phyloP scores from a whole-genome alignment of 2,329 filamentous ascomycete genomes.

The Monilinia vaccinii-corymbosi region DNA sequence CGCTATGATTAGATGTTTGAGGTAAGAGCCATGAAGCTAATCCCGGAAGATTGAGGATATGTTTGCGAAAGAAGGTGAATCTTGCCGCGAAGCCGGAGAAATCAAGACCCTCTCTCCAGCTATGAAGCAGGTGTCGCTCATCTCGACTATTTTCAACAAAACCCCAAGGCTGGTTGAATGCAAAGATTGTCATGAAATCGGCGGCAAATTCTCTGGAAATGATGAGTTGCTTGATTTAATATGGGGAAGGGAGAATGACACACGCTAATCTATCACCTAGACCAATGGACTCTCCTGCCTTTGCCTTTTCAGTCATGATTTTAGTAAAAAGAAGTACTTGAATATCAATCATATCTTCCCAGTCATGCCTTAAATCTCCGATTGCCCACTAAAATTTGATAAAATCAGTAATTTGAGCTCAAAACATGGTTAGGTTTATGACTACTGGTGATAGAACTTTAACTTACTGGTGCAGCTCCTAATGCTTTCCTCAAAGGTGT shows the following conservation, averaged over 20 bases:
- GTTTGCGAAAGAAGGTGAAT: constrained; percentile 2
- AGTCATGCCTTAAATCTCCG: neutral
- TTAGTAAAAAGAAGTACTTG: neutral
- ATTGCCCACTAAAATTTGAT: neutral
- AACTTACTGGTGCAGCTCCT: neutral
- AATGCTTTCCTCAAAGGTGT: neutral
- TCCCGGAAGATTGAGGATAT: neutral
- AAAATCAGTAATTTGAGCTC: neutral
- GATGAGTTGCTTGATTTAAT: neutral
- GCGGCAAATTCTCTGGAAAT: constrained; percentile 15
- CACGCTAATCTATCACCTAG: constrained; percentile 2
- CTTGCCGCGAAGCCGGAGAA: neutral
- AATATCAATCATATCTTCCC: neutral
- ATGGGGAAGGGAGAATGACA: neutral
- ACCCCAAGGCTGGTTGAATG: constrained; percentile 32
- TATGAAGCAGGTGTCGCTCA: constrained; percentile 29
- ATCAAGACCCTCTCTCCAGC: neutral
- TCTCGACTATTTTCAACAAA: constrained; percentile 33
- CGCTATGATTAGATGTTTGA: neutral
- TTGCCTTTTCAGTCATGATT: neutral
- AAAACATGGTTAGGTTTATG: neutral
- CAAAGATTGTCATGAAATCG: constrained; percentile 34
- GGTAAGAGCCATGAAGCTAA: neutral
- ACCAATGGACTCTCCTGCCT: neutral
- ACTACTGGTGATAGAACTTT: neutral